Conservation (phyloP, 2,329 filamentous ascomycete species). For the Claviceps monticola region DNA sequence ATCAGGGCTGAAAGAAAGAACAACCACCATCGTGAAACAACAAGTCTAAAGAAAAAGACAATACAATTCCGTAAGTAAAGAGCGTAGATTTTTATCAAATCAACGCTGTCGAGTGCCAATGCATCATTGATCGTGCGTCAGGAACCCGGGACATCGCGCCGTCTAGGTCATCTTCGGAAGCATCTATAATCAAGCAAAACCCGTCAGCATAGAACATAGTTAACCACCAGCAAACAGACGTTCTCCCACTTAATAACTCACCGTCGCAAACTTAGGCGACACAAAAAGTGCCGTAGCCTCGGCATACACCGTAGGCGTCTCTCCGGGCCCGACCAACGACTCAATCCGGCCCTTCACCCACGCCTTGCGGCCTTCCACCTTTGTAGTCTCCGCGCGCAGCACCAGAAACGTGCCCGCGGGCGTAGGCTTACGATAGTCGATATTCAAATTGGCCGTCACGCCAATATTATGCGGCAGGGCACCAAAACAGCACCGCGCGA, state of each 20-base stretch:
- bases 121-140: no score
- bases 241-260: constrained; percentile 27
- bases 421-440: constrained; percentile 72
- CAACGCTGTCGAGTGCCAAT: no score
- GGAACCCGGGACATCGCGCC: no score
- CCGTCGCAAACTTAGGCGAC: constrained; percentile 70
- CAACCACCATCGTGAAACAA: no score
- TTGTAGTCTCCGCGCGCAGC: constrained; percentile 63
- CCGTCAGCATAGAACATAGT: background rate
- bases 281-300: constrained; percentile 81
- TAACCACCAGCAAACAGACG: no score
- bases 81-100: no score
- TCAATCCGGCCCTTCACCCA: constrained; percentile 86
- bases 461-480: constrained; percentile 76
- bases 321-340: constrained; percentile 49
- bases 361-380: constrained; percentile 84
- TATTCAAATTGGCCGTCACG: constrained; percentile 72
- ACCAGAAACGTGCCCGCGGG: constrained; percentile 65
- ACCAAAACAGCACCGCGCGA: constrained; percentile 77
- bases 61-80: no score
- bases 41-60: no score
- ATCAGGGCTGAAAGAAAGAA: no score
- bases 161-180: background rate
- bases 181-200: background rate
- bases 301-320: constrained; percentile 54